Base-by-base conservation (phyloP, 805 yeast genomes). In the Henningerozyma blattae region DNA sequence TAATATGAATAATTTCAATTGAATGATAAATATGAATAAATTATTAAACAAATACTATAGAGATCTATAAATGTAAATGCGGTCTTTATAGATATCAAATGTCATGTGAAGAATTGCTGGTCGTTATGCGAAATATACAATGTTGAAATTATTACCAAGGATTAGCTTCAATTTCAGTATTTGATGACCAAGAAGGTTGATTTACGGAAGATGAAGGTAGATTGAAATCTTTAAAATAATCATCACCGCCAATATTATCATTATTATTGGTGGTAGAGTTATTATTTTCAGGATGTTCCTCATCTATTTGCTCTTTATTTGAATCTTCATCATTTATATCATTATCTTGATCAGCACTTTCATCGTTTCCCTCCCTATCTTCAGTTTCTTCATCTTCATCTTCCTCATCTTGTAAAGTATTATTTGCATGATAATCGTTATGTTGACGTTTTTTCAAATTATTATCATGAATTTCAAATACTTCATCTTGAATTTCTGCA, bases 111-210 rank as follows among this genome's bases (percentile, higher is more conserved):
- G n/a, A n/a, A n/a, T n/a, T n/a, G n/a, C n/a, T n/a, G n/a, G n/a
- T n/a, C n/a, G n/a, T n/a, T n/a, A n/a, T n/a, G n/a, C n/a, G n/a
- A n/a, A n/a, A n/a, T n/a, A n/a, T n/a, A n/a, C n/a, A n/a, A n/a
- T n/a, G n/a, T n/a, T n/a, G n/a, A n/a, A n/a, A n/a, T n/a, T 10
- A 28, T 41, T 38, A 57, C 91, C 91, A 80, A 4, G 87, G 91
- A 46, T 80, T 80, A 3, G 59, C 58, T 33, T 72, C 77, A 14
- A 70, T 64, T n/a, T 68, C 75, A 15, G 64, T 67, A 14, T 50
- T 57, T 4, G 65, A 70, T 48, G 75, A 64, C 74, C 75, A 69
- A 3, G 64, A 51, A 8, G 51, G 52, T 20, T 41, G 44, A 14
- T 47, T 44, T 3, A 42, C 53, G 14, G 49, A 41, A 7, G 50